Evolutionary conservation across 495 filamentous ascomycete species (phyloP), one percentile per base, ranked within the genome.

Genomic region (Penicillium turbatum): DNA sequence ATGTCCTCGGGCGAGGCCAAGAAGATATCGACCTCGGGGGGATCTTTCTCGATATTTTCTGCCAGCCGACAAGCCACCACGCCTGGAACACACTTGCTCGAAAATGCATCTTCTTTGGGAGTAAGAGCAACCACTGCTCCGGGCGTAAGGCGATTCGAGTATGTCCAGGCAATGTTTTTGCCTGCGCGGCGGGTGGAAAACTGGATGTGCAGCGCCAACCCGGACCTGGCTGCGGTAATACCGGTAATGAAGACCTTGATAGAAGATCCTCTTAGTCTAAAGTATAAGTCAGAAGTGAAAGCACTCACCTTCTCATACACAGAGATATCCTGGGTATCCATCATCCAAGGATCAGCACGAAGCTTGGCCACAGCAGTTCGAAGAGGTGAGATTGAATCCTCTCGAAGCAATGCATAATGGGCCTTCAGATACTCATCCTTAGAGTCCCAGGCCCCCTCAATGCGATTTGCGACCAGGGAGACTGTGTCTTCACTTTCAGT

Each of bases 1-100:
- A 78, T 59, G 49, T 90, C 84, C 13, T 82, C 73, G 0, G 79
- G 61, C 5, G 75, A 65, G 3, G 81, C 78, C 66, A 92, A 90
- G 61, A 86, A 84, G 2, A 96, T 73, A 52, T 96, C 89, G 7
- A 96, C 79, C 49, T 88, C 79, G 0, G 86, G 85, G 13, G 89
- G 87, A 32, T 79, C 81, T 32, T 79, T 69, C 21, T 85, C 74
- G 0, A 93, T 72, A 0, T 78, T 78, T 21, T 74, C 74, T 1
- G 86, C 69, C 0, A 86, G 83, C 7, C 89, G 75, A 7, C 89
- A 86, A 24, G 86, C 89, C 30, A 96, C 77, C 26, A 85, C 75
- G 6, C 87, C 91, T 10, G 93, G 69, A 30, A 84, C 79, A 60
- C 88, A 90, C 31, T 83, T 79, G 0, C 57, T 81, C 42, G 72